Base-by-base conservation (phyloP, 78 protist species). In the Cavenderia fasciculata region DNA sequence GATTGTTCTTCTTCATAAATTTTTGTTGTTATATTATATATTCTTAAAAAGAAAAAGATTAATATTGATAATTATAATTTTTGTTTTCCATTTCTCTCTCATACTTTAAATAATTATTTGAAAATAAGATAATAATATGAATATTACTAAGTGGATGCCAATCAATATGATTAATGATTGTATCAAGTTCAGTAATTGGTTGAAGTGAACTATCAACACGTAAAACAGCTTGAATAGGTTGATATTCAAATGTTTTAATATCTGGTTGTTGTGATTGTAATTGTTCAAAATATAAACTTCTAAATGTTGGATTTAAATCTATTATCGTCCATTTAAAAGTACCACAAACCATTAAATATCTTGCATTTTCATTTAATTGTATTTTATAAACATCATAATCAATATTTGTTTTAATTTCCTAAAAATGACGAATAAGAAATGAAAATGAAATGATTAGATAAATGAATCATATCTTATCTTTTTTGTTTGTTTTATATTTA, bases 121-220 rank as follows among this genome's bases (percentile, higher is more conserved):
- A 78, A 66, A 65, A 66, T 78, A 78, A 38, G 10, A 78, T 36
- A 14, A 65, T 25, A 25, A 78, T 52, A 78, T 78, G 87, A 65
- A 47, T 65, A 49, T 52, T 65, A 25, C 75, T 65, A 51, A 65
- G 36, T 65, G 87, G 87, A 65, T 78, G 87, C 87, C 87, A 78
- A 38, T 78, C 87, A 12, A 65, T 36, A 51, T 78, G 87, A 34
- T 46, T 14, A 25, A 78, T 78, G 57, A 34, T 52, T 25, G 16
- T 38, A 10, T 59, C 46, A 10, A 78, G 52, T 21, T 61, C 51
- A 19, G 56, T 40, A 47, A 63, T 47, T 47, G 14, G 29, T 43
- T 68, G 47, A 49, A 78, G 47, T 51, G 54, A 11, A 21, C 41
- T 65, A 40, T 62, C 56, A 18, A 49, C 8, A 51, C 29, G 25